Conservation (phyloP, 2,329 filamentous ascomycete species). For the Ilyonectria sp. region DNA sequence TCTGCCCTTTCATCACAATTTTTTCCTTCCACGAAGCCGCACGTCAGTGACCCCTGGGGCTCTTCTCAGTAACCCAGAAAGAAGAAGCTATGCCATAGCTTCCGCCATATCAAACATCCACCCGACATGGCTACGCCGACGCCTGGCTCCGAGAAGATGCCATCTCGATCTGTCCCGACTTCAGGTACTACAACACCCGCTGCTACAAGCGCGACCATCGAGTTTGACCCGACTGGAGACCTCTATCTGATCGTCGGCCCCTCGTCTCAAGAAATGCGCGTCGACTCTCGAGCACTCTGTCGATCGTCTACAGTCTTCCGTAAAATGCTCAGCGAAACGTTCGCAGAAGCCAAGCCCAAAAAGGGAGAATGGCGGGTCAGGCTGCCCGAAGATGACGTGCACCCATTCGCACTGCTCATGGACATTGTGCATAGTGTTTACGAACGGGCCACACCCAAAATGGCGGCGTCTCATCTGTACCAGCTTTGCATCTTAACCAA, state of each 20-base stretch:
- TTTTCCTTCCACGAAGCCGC: not conserved
- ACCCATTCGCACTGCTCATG: conserved; percentile 26
- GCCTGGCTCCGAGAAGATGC: too few relatives aligned
- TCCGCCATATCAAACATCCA: not conserved
- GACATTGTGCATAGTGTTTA: conserved; percentile 31
- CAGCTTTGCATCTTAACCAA: conserved; percentile 25
- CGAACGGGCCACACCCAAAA: conserved; percentile 11
- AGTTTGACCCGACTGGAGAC: conserved; percentile 15
- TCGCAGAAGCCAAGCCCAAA: conserved; percentile 12
- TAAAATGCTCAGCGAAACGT: conserved; percentile 21
- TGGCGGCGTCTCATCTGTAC: conserved; percentile 26
- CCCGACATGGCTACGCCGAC: not conserved
- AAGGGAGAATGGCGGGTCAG: conserved; percentile 16
- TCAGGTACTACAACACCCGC: too few relatives aligned
- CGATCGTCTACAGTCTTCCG: conserved; percentile 17
- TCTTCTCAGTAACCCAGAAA: not conserved
- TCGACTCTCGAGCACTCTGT: conserved; percentile 17
- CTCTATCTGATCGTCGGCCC: not conserved
- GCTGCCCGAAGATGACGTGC: conserved; percentile 25
- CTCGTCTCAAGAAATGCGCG: not conserved
- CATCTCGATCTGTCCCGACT: not conserved
- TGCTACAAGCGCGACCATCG: not conserved
- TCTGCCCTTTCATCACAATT: not conserved
- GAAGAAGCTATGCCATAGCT: not conserved
- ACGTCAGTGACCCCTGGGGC: not conserved